Conservation (phyloP, 257 asterid species). For the Solanum rostratum region DNA sequence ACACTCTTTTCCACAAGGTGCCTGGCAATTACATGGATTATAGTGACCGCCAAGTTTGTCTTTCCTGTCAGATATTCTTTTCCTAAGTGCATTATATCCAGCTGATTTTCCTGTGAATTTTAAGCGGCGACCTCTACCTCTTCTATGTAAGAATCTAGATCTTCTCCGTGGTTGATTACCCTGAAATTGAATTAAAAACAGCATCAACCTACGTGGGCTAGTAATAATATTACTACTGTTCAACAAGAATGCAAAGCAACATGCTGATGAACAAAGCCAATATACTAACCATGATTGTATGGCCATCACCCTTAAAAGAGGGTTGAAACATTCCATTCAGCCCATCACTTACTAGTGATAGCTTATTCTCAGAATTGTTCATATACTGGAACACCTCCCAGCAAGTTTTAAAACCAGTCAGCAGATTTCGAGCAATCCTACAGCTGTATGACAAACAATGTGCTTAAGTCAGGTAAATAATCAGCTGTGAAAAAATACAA, state of each 20-base stretch:
- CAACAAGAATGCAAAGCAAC: background rate
- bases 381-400: constrained; percentile 66
- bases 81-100: constrained; percentile 79
- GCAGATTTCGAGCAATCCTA: constrained; percentile 80
- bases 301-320: constrained; percentile 54
- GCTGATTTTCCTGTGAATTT: constrained; percentile 92
- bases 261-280: background rate
- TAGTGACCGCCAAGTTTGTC: constrained; percentile 91
- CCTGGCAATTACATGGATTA: constrained; percentile 88
- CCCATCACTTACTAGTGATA: constrained; percentile 37
- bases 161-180: constrained; percentile 79
- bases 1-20: constrained; percentile 90
- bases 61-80: constrained; percentile 79
- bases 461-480: background rate
- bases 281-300: constrained; percentile 49
- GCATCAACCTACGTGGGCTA: background rate
- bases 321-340: constrained; percentile 35
- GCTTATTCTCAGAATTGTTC: constrained; percentile 56
- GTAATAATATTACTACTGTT: background rate
- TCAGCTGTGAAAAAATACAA: background rate
- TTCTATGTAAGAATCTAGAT: constrained; percentile 79
- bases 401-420: constrained; percentile 82
- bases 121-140: constrained; percentile 84
- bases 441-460: constrained; percentile 57
- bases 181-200: constrained; percentile 22